A percentile compares a stretch with the other conserved stretches of the same genome.
phyloP scores from a whole-genome alignment of 164 flowering plant species.

The Dillenia suffruticosa region DNA sequence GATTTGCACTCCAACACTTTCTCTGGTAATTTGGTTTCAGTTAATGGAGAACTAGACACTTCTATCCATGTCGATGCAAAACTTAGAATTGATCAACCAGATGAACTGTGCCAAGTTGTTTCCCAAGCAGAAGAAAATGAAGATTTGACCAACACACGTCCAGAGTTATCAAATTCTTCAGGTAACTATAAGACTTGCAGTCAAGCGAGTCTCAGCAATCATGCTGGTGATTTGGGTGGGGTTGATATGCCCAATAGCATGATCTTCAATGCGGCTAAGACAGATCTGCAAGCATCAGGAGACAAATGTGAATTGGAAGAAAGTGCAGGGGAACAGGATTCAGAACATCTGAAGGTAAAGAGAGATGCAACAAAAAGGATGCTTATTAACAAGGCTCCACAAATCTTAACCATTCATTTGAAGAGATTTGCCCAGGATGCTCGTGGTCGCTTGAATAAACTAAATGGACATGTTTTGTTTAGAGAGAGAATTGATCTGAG shows the following conservation, averaged over 20 bases:
- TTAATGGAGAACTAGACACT: slow-evolving; percentile 15
- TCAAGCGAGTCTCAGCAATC: slow-evolving; percentile 19
- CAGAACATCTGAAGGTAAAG: slow-evolving; percentile 44
- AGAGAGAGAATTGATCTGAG: slow-evolving; percentile 58
- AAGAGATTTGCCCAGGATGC: slow-evolving; percentile 96
- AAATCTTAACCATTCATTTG: slow-evolving; percentile 81
- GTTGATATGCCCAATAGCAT: slow-evolving; percentile 16
- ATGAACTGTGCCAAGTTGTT: slow-evolving; percentile 8
- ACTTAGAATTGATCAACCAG: slow-evolving; percentile 12
- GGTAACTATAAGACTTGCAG: slow-evolving; percentile 9
- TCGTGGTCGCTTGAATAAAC: slow-evolving; percentile 85
- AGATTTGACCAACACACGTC: slow-evolving; percentile 9
- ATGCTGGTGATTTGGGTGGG: slow-evolving; percentile 16
- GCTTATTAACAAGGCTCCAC: slow-evolving; percentile 69
- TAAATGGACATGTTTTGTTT: slow-evolving; percentile 81
- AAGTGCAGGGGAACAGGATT: slow-evolving; percentile 33
- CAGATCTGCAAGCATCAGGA: slow-evolving; percentile 4
- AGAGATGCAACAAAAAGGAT: slow-evolving; percentile 88
- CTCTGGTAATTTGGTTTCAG: slow-evolving; percentile 12
- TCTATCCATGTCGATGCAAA: slow-evolving; percentile 9
- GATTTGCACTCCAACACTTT: slow-evolving; percentile 12
- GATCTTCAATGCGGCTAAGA: slow-evolving; percentile 10
- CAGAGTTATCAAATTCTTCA: slow-evolving; percentile 17
- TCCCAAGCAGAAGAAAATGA: slow-evolving; percentile 9
- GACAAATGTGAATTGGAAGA: slow-evolving; percentile 28